Percentiles rank a stretch among this genome's conserved stretches.
phyloP scores from a whole-genome alignment of 192 early-diverging fungal genomes.

The Ambispora gerdemannii region DNA sequence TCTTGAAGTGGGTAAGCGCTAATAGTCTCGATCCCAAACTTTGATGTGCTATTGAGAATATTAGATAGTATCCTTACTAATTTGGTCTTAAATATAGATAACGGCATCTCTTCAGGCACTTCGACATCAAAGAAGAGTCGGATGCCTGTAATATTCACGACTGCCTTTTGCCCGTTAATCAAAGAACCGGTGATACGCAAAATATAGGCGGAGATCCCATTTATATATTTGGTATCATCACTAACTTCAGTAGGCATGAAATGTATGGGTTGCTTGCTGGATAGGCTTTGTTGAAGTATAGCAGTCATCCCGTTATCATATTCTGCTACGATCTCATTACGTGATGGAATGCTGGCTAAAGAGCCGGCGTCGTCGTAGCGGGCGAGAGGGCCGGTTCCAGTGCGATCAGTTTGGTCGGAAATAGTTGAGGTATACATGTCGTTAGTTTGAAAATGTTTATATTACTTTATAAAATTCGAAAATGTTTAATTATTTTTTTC shows the following conservation, averaged over 20 bases:
- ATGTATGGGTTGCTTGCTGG: neutral
- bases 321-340: slow-evolving; percentile 4
- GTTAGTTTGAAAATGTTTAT: too few relatives aligned
- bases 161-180: slow-evolving; percentile 2
- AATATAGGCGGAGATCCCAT: neutral
- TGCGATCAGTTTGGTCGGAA: too few relatives aligned
- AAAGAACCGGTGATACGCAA: neutral
- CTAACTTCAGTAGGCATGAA: neutral
- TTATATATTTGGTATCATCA: neutral
- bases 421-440: too few relatives aligned
- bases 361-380: neutral
- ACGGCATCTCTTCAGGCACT: neutral
- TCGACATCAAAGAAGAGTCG: neutral
- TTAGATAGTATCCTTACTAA: neutral
- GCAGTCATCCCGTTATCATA: neutral
- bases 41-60: neutral
- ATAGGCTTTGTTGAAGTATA: neutral
- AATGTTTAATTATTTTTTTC: slow-evolving; percentile 18
- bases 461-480: neutral
- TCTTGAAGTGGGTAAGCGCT: neutral
- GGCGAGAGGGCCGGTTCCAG: too few relatives aligned
- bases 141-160: neutral
- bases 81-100: neutral
- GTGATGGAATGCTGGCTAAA: neutral
- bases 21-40: neutral